Evolutionary conservation across 1,139 yeast genomes (phyloP).

Genomic region (Kodamaea suecica): DNA sequence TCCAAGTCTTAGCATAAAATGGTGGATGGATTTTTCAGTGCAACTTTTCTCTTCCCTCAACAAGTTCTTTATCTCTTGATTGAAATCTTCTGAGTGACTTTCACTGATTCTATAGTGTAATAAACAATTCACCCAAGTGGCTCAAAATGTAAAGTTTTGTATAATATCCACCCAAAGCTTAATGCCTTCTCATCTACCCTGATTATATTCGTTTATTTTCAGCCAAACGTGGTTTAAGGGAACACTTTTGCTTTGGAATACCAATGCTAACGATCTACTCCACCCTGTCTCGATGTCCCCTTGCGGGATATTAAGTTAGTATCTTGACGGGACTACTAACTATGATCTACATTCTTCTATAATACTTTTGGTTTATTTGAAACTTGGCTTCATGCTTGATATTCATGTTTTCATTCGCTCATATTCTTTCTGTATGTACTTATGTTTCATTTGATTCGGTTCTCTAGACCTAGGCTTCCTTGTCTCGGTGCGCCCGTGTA

Average conservation of each 20-base stretch:
- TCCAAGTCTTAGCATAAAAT: no score
- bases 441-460: no score
- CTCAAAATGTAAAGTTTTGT: conserved; percentile 1
- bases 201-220: conserved; percentile 52
- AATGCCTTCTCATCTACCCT: conserved; percentile 53
- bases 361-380: no score
- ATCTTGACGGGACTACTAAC: conserved; percentile 39
- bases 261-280: conserved; percentile 38
- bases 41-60: no score
- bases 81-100: no score
- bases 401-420: no score
- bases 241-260: conserved; percentile 50
- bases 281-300: conserved; percentile 40
- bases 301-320: conserved; percentile 14
- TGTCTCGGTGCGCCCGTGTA: no score
- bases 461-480: no score
- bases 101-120: conserved; percentile 4
- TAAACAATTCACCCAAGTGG: conserved; percentile 5
- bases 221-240: conserved; percentile 50
- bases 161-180: conserved; percentile 31
- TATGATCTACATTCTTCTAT: conserved; percentile 35
- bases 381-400: no score
- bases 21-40: no score
- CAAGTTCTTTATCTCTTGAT: no score
- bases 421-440: no score